These are phyloP conservation scores for Trametopsis cervina DNA, from an alignment of 768 basidiomycete species.

Conservation along the genomic window DNA sequence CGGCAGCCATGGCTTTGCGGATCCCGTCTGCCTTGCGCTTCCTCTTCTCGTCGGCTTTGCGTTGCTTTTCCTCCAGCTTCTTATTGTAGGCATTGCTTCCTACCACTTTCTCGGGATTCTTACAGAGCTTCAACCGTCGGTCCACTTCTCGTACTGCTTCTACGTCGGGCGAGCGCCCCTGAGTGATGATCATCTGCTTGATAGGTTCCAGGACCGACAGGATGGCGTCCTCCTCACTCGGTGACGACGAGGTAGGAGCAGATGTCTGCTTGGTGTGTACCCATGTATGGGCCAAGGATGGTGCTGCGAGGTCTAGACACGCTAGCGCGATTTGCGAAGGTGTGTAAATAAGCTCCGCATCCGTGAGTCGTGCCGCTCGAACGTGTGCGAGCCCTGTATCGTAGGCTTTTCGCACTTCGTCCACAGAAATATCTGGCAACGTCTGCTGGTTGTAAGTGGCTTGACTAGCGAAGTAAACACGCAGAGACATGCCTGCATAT, in stretches of 20 bases:
- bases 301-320: constrained; percentile 58
- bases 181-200: constrained; percentile 42
- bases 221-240: constrained; percentile 25
- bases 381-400: constrained; percentile 60
- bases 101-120: constrained; percentile 92
- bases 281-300: constrained; percentile 59
- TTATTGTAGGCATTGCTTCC: constrained; percentile 80
- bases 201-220: constrained; percentile 43
- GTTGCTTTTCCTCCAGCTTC: constrained; percentile 67
- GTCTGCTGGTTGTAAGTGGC: constrained; percentile 44
- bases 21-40: constrained; percentile 34
- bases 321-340: constrained; percentile 93
- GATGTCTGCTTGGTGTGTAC: constrained; percentile 31
- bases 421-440: constrained; percentile 43
- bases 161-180: constrained; percentile 63
- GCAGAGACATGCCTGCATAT: constrained; percentile 61
- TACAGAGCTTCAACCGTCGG: constrained; percentile 76
- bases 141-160: constrained; percentile 88
- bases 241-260: constrained; percentile 15
- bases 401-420: constrained; percentile 50
- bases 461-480: constrained; percentile 2
- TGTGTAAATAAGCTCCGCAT: constrained; percentile 85
- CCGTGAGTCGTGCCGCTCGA: constrained; percentile 79
- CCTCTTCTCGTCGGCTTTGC: constrained; percentile 61
- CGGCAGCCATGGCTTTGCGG: constrained; percentile 50